Conservation (phyloP, 2,329 filamentous ascomycete species). For the Alternaria brassicae region DNA sequence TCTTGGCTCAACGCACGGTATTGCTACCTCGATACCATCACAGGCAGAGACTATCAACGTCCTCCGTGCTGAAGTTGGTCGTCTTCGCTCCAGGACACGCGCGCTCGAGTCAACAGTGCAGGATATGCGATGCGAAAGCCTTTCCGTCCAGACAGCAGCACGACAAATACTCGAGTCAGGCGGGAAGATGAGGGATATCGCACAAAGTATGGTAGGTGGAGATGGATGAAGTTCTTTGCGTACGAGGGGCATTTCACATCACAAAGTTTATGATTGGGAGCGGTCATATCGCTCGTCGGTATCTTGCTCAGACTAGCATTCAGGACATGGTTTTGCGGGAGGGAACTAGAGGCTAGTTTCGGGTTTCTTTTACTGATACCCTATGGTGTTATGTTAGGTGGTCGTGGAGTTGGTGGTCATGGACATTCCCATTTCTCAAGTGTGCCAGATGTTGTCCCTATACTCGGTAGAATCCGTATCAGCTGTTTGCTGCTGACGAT, state of each 20-base stretch:
- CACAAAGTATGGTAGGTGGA: constrained; percentile 5
- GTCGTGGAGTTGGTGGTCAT: background rate
- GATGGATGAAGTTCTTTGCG: background rate
- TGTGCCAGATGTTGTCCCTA: no score
- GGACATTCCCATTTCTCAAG: background rate
- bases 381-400: background rate
- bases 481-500: background rate
- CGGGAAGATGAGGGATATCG: constrained; percentile 33
- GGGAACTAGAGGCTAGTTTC: background rate
- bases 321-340: background rate
- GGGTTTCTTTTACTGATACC: background rate
- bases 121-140: constrained; percentile 38
- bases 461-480: background rate
- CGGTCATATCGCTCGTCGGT: background rate
- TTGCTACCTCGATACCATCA: constrained; percentile 12
- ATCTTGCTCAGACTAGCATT: background rate
- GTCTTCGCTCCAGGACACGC: constrained; percentile 40
- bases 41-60: constrained; percentile 40
- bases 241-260: background rate
- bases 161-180: constrained; percentile 36
- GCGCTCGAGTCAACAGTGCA: constrained; percentile 36
- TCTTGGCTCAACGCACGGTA: background rate
- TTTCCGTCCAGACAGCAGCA: constrained; percentile 38
- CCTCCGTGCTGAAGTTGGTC: constrained; percentile 39
- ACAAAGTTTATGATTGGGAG: background rate